Conservation (phyloP, 345 rosid species). For the Salix exigua region DNA sequence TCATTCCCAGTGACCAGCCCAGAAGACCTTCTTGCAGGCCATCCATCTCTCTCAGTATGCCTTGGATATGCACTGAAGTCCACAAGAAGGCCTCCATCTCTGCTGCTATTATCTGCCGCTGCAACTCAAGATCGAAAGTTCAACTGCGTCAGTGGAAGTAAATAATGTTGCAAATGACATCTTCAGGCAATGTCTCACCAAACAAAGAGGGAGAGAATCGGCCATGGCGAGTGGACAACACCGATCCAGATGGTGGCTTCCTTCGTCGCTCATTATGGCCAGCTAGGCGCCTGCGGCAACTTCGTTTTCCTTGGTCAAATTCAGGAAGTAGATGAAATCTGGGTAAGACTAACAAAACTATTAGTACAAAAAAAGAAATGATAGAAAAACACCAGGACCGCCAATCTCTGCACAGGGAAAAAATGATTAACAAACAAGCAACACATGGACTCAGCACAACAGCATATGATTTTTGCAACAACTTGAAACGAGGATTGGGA, state of each 20-base stretch:
- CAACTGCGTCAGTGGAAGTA: not conserved
- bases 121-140: not conserved
- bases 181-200: constrained; percentile 38
- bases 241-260: constrained; percentile 75
- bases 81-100: constrained; percentile 51
- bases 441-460: not conserved
- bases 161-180: not conserved
- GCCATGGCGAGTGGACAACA: constrained; percentile 51
- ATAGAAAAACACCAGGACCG: not conserved
- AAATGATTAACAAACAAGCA: not conserved
- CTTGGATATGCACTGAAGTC: constrained; percentile 51
- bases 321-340: constrained; percentile 95
- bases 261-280: constrained; percentile 95
- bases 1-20: constrained; percentile 28
- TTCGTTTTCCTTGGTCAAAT: constrained; percentile 91
- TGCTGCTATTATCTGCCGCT: constrained; percentile 43
- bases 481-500: not conserved
- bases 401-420: not conserved
- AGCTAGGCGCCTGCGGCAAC: constrained; percentile 92
- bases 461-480: not conserved
- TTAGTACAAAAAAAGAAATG: not conserved
- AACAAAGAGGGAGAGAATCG: constrained; percentile 49
- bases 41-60: constrained; percentile 35
- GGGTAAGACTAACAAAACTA: not conserved
- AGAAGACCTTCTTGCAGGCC: constrained; percentile 36